Evolutionary conservation across 192 early-diverging fungal genomes (phyloP), one percentile per base, ranked within the genome.

Genomic region (Backusella psychrophila): DNA sequence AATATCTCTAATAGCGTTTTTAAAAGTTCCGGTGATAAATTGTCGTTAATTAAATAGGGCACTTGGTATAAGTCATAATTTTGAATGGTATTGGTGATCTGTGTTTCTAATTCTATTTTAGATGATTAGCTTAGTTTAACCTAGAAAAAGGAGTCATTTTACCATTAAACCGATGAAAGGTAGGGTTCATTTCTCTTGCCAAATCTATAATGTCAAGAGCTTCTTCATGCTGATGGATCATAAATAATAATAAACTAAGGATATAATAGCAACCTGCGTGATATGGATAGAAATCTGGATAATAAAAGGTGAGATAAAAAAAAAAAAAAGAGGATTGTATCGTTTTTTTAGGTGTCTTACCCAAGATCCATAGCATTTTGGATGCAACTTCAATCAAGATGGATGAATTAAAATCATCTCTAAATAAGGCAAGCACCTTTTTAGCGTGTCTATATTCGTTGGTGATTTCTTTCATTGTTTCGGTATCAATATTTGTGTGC

Each of bases 341-440:
- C 33, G 3, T 33, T 33, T 3, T 3, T 21, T 34, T 17, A 72
- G 19, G 26, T 17, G 15, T 33, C 15, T 4, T 39, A 69, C 67
- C 67, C 7, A 69, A 41, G 17, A 69, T 69, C 67, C 67, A 69
- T 38, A 69, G 7, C 67, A 69, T 69, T n/a, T 69, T 69, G 15
- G 36, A 23, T 23, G 36, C 67, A 21, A 69, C n/a, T 69, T 69
- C 35, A 23, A 69, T 69, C 36, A 69, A 69, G 5, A 69, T 41
- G 21, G 68, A 69, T 41, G 34, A 39, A 21, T 69, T 39, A 39
- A 69, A 21, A 23, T 69, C 68, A 69, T 69, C 68, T 69, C 38
- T 36, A 69, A 69, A 69, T 21, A 38, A 39, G 2, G 4, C 21
- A 0, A 41, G 21, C 17, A 39, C 26, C 21, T 69, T 39, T 21